A percentile compares a stretch with the other conserved stretches of the same genome.
Conservation (phyloP, 805 yeast genomes). For the Candida boidinii region DNA sequence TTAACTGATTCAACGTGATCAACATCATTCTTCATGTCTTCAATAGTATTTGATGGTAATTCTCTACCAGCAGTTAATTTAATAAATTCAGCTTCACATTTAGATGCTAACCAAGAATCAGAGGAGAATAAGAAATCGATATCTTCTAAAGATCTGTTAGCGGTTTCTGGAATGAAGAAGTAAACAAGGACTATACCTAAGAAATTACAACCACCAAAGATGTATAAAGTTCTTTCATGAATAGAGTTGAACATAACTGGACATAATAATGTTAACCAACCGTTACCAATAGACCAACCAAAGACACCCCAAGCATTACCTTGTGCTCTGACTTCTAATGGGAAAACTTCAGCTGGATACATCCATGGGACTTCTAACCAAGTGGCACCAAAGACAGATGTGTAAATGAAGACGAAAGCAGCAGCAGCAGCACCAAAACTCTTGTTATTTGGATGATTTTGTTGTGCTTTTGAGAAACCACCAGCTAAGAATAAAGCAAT, state of each 20-base stretch:
- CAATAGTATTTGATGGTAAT: too few species aligned
- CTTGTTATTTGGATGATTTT: slow-evolving; percentile 15
- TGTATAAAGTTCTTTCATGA: slow-evolving; percentile 22
- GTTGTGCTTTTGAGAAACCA: slow-evolving; percentile 20
- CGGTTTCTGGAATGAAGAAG: slow-evolving; percentile 49
- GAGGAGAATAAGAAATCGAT: slow-evolving; percentile 10
- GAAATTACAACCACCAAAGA: slow-evolving; percentile 23
- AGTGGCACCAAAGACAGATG: slow-evolving; percentile 24
- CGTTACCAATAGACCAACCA: slow-evolving; percentile 25
- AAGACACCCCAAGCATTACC: slow-evolving; percentile 20
- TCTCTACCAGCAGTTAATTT: not conserved
- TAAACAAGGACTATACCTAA: slow-evolving; percentile 6
- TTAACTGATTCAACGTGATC: too few species aligned
- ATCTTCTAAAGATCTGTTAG: slow-evolving; percentile 51
- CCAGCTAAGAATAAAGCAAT: slow-evolving; percentile 36
- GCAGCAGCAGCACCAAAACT: slow-evolving; percentile 25
- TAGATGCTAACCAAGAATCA: slow-evolving; percentile 6
- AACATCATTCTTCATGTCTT: too few species aligned
- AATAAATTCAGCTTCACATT: slow-evolving; percentile 8
- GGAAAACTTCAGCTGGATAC: slow-evolving; percentile 17
- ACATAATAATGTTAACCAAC: slow-evolving; percentile 24
- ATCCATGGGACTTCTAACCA: slow-evolving; percentile 17
- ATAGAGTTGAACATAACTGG: slow-evolving; percentile 23
- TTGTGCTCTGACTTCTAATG: slow-evolving; percentile 17
- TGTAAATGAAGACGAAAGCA: slow-evolving; percentile 28